These are phyloP conservation scores for Xylaria nigripes DNA, from an alignment of 495 filamentous ascomycete species.

Conservation along the genomic window DNA sequence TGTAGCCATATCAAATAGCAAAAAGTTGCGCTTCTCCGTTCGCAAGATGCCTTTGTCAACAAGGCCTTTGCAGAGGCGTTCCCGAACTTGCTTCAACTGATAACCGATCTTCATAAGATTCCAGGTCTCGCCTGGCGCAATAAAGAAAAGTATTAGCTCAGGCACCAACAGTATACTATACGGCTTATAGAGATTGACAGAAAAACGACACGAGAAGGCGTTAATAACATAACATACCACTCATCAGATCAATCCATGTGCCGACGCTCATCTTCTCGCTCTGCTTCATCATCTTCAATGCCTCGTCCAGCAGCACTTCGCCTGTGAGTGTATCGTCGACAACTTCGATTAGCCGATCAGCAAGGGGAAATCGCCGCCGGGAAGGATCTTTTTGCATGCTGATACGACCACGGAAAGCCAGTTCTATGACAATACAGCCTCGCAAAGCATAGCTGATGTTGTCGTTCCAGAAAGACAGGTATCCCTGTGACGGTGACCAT, in stretches of 20 bases:
- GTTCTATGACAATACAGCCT: constrained; percentile 95
- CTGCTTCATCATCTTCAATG: constrained; percentile 99
- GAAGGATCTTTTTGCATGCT: constrained; percentile 98
- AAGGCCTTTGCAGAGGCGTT: constrained; percentile 93
- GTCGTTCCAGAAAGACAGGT: constrained; percentile 99
- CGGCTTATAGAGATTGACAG: background rate
- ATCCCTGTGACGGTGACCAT: constrained; percentile 52
- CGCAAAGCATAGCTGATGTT: constrained; percentile 97
- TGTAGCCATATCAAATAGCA: constrained; percentile 99
- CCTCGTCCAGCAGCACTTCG: constrained; percentile 95
- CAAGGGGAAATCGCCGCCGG: constrained; percentile 80
- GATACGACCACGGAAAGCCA: constrained; percentile 91
- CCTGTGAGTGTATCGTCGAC: constrained; percentile 95
- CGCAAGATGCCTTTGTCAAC: constrained; percentile 98
- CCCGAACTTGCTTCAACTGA: constrained; percentile 97
- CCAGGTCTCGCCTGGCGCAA: constrained; percentile 82
- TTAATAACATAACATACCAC: constrained; percentile 53
- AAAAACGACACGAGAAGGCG: background rate
- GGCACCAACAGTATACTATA: constrained; percentile 15
- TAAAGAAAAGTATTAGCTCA: constrained; percentile 17
- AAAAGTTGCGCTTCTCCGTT: constrained; percentile 97
- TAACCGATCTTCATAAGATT: constrained; percentile 99
- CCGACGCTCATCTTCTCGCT: constrained; percentile 99
- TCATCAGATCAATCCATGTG: constrained; percentile 98
- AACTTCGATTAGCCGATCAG: constrained; percentile 91